Conservation (phyloP, 129 eudicot genomes). For the sunflower (Helianthus annuus) region DNA sequence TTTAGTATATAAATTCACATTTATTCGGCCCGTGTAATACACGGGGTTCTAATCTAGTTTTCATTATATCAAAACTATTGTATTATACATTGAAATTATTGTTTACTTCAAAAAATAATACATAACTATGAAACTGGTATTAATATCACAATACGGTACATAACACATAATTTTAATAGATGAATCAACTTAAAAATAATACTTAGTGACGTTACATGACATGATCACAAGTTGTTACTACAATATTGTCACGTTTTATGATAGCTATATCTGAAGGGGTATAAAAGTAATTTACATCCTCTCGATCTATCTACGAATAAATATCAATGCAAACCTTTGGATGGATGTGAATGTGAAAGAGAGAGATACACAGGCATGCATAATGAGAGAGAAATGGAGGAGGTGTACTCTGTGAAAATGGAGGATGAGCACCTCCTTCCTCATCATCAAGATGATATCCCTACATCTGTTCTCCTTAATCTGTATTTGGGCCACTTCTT, state of each 20-base stretch:
- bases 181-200: no score
- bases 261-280: background rate
- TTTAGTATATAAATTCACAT: no score
- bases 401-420: background rate
- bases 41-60: no score
- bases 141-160: no score
- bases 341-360: background rate
- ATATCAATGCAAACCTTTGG: background rate
- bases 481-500: constrained; percentile 13
- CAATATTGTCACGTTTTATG: background rate
- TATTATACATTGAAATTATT: no score
- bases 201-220: no score
- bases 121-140: no score
- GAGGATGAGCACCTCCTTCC: constrained; percentile 27
- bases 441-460: constrained; percentile 10
- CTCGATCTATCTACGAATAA: background rate
- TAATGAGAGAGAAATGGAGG: constrained; percentile 13
- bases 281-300: background rate
- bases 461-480: background rate
- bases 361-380: background rate
- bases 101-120: no score
- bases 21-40: no score
- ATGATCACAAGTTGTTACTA: no score
- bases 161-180: no score
- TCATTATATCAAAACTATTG: no score